phyloP scores from a whole-genome alignment of 257 asterid genomes.

The Fraxinus excelsior region DNA sequence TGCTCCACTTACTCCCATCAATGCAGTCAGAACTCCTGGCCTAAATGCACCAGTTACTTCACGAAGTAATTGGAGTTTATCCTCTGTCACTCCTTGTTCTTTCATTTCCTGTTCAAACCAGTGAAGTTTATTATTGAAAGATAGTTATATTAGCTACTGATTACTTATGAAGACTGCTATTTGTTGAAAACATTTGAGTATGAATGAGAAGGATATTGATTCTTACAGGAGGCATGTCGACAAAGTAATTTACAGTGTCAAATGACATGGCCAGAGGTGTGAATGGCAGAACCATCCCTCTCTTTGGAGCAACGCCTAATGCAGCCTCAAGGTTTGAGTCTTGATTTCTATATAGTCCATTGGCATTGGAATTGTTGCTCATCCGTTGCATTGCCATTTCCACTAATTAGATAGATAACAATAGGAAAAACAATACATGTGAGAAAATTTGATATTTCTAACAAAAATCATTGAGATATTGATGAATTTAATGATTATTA shows the following conservation, averaged over 20 bases:
- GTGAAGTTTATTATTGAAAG: background rate
- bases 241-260: constrained; percentile 47
- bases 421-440: background rate
- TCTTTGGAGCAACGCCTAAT: constrained; percentile 36
- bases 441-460: constrained; percentile 8
- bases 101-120: constrained; percentile 45
- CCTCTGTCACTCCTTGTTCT: constrained; percentile 54
- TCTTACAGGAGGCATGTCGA: constrained; percentile 63
- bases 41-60: constrained; percentile 65
- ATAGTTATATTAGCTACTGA: background rate
- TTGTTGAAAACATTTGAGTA: background rate
- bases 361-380: constrained; percentile 31
- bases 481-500: constrained; percentile 17
- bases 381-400: constrained; percentile 37
- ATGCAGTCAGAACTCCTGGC: constrained; percentile 72
- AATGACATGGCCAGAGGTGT: constrained; percentile 60
- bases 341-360: constrained; percentile 18
- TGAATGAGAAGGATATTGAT: constrained; percentile 8
- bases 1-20: constrained; percentile 82
- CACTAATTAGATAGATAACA: constrained; percentile 17
- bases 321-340: constrained; percentile 33
- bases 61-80: constrained; percentile 52
- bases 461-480: background rate
- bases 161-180: background rate
- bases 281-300: constrained; percentile 69